Evolutionary conservation across 208 protist species (phyloP), one percentile per base, ranked within the genome.

Genomic region (Leptomonas pyrrhocoris): DNA sequence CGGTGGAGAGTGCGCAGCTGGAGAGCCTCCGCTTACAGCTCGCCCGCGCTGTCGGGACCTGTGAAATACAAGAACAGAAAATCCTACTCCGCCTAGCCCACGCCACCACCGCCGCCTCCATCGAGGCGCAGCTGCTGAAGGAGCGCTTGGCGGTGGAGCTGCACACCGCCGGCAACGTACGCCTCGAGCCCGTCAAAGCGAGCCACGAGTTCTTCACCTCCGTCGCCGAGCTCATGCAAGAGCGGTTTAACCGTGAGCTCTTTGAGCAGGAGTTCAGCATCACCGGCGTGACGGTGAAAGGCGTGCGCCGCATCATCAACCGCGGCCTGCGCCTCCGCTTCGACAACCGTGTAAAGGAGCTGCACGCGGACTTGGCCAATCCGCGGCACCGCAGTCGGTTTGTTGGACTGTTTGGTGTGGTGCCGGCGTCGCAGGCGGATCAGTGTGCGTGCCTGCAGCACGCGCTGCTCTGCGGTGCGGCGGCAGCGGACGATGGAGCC

Each of bases 151-250:
- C 84, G 21, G 42, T 96, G 55, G 95, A 98, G 73, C 74, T 97
- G 12, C 63, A 95, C 59, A 96, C 93, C 3, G 94, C 90, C 56
- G 95, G 95, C 28, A 98, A 96, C 65, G 85, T 97, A 25, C 84
- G 92, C 8, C 68, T 97, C 2, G 95, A 98, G 60, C 86, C 93
- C 45, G 77, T 92, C 19, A 31, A 21, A 28, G 43, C 74, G 13
- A 56, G 69, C 15, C 70, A 79, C n/a, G 92, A 95, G 46, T 75
- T 82, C 81, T 95, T 78, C 80, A 61, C 74, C 0, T 86, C 68
- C 16, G 92, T 87, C 12, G 78, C 72, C 18, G 89, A 93, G 28
- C 68, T 97, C 13, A 16, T 97, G 0, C 50, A 75, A 18, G 72
- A 60, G 16, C 89, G 92, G 51, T 97, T 97, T 74, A 79, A 87